Percentiles rank a stretch among this genome's conserved stretches.
These are phyloP conservation scores for Phialophora verrucosa DNA, from an alignment of 2,329 filamentous ascomycete species.

Conservation along the genomic window DNA sequence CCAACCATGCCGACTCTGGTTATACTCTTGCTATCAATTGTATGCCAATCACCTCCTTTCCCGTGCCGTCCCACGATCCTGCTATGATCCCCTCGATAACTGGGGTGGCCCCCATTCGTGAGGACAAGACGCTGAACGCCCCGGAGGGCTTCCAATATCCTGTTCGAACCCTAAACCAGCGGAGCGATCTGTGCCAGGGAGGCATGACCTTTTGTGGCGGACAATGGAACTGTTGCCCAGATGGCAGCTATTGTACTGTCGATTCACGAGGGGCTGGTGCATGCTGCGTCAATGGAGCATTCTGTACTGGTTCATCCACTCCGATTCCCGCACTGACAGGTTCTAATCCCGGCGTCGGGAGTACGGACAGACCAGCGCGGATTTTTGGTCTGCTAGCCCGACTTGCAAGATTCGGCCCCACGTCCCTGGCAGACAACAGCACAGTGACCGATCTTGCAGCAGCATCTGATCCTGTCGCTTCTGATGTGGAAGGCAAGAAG, in stretches of 20 bases:
- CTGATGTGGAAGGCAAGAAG: neutral
- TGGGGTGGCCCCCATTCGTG: too few relatives aligned
- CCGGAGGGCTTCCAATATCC: neutral
- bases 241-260: slow-evolving; percentile 6
- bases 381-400: slow-evolving; percentile 2
- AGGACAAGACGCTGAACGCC: neutral
- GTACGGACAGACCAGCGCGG: neutral
- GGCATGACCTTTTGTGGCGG: slow-evolving; percentile 1
- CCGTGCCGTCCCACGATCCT: neutral
- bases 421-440: neutral
- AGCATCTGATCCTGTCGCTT: neutral
- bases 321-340: neutral
- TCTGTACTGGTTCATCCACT: slow-evolving; percentile 6
- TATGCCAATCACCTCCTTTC: neutral
- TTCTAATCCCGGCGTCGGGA: neutral
- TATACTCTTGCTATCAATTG: neutral
- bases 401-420: neutral
- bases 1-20: neutral
- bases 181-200: neutral
- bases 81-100: neutral
- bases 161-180: neutral
- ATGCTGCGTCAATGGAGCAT: slow-evolving; percentile 8
- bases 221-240: neutral
- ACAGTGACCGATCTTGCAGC: neutral
- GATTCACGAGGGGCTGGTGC: slow-evolving; percentile 1